A percentile compares a stretch with the other conserved stretches of the same genome.
phyloP scores from a whole-genome alignment of 176 grass and related monocot genomes.

The Triticum turgidum region DNA sequence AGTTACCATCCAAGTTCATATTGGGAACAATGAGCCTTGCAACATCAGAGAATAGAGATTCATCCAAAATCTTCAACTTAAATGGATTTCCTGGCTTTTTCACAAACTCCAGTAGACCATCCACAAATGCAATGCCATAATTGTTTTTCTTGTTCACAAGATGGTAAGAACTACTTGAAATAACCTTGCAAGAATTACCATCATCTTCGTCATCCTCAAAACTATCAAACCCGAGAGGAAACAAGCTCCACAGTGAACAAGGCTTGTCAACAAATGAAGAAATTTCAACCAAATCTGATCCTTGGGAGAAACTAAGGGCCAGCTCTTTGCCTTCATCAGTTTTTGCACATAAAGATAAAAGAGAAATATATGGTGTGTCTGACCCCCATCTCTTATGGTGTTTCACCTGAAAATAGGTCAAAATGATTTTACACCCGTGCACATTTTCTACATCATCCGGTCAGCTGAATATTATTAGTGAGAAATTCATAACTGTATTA shows the following conservation, averaged over 20 bases:
- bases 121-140: conserved; percentile 68
- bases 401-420: conserved; percentile 58
- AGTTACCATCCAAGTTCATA: conserved; percentile 22
- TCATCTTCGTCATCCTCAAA: conserved; percentile 55
- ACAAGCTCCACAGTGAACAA: conserved; percentile 56
- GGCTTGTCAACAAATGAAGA: conserved; percentile 52
- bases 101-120: conserved; percentile 77
- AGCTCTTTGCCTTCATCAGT: conserved; percentile 60
- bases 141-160: conserved; percentile 78
- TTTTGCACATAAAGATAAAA: conserved; percentile 52
- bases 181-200: conserved; percentile 53
- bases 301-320: conserved; percentile 58
- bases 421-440: not conserved
- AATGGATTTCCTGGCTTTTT: conserved; percentile 83
- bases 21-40: conserved; percentile 33
- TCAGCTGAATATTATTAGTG: conserved; percentile 10
- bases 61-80: conserved; percentile 65
- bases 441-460: not conserved
- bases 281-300: conserved; percentile 71
- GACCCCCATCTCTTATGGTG: conserved; percentile 64
- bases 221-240: conserved; percentile 43
- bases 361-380: conserved; percentile 59
- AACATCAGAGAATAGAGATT: conserved; percentile 42
- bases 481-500: conserved; percentile 18
- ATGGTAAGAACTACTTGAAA: conserved; percentile 53